phyloP scores from a whole-genome alignment of 2,329 filamentous ascomycete species.

The Epichloe coenophiala region DNA sequence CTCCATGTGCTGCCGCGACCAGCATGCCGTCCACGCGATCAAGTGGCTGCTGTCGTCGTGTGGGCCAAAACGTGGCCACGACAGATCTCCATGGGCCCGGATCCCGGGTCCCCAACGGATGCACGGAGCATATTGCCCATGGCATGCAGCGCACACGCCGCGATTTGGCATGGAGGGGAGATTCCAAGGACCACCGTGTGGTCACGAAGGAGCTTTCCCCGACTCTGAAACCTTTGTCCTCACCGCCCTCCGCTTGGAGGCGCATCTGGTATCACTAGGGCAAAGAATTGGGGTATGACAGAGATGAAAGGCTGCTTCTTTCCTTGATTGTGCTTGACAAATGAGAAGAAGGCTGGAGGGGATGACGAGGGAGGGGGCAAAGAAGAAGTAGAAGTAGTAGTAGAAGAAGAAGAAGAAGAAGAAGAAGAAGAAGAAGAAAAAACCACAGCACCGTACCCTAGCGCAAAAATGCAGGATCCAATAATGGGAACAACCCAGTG shows the following conservation, averaged over 20 bases:
- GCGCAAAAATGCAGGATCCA: conserved; percentile 56
- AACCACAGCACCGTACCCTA: conserved; percentile 42
- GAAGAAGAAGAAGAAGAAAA: neutral
- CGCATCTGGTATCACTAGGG: too few species aligned
- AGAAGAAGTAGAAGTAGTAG: neutral
- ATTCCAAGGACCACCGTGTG: neutral
- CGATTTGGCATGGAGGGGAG: neutral
- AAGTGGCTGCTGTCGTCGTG: neutral
- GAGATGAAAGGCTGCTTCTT: neutral
- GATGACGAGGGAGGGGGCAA: conserved; percentile 1
- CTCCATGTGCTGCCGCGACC: neutral
- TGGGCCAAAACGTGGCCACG: conserved; percentile 4
- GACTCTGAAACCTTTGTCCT: neutral
- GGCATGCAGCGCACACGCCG: neutral
- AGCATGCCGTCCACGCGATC: neutral
- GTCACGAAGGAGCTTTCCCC: neutral
- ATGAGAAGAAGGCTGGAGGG: neutral
- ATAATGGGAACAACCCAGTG: conserved; percentile 69
- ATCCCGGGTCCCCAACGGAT: neutral
- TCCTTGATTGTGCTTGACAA: neutral
- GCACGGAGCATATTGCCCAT: neutral
- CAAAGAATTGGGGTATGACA: conserved; percentile 5
- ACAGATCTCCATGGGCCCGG: conserved; percentile 1
- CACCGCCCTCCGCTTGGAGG: neutral
- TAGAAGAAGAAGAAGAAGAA: neutral